Evolutionary conservation across 148 eudicot genomes (phyloP).

Genomic region (Fagopyrum homotropicum): DNA sequence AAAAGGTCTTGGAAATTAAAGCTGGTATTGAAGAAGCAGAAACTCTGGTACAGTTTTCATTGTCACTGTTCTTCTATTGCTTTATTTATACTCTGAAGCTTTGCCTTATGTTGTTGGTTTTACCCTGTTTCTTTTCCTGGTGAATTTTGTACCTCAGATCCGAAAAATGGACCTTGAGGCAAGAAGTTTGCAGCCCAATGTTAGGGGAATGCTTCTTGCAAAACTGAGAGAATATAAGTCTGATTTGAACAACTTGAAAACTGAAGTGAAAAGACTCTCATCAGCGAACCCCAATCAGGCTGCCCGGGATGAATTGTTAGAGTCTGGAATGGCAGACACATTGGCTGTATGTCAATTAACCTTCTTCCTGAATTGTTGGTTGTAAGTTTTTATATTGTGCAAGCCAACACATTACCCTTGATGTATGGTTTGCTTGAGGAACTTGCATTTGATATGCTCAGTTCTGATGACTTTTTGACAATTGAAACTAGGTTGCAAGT

Average conservation of each 20-base stretch:
- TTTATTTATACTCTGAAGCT: conserved; percentile 12
- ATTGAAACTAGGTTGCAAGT: too few relatives aligned
- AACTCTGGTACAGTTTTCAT: conserved; percentile 29
- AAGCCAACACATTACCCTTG: background rate
- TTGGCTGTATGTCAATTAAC: conserved; percentile 25
- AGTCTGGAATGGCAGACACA: conserved; percentile 57
- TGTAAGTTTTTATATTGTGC: background rate
- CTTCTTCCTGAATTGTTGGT: background rate
- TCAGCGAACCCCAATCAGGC: conserved; percentile 37
- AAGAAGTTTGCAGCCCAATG: conserved; percentile 50
- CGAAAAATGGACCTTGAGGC: conserved; percentile 68
- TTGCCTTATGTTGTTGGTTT: background rate
- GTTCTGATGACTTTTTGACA: too few relatives aligned
- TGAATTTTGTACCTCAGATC: conserved; percentile 22
- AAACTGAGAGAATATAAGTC: conserved; percentile 56
- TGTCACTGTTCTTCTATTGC: background rate
- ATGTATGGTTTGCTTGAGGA: background rate
- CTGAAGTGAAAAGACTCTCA: conserved; percentile 41
- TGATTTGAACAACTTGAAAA: conserved; percentile 56
- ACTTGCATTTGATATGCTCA: background rate
- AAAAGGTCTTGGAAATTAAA: conserved; percentile 39
- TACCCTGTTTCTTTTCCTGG: too few relatives aligned
- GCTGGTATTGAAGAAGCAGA: conserved; percentile 51
- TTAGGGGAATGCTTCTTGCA: conserved; percentile 52
- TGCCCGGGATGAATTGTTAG: conserved; percentile 52